These are phyloP conservation scores for Trichosanthes cucumerina DNA, from an alignment of 306 rosid genomes.

Conservation along the genomic window DNA sequence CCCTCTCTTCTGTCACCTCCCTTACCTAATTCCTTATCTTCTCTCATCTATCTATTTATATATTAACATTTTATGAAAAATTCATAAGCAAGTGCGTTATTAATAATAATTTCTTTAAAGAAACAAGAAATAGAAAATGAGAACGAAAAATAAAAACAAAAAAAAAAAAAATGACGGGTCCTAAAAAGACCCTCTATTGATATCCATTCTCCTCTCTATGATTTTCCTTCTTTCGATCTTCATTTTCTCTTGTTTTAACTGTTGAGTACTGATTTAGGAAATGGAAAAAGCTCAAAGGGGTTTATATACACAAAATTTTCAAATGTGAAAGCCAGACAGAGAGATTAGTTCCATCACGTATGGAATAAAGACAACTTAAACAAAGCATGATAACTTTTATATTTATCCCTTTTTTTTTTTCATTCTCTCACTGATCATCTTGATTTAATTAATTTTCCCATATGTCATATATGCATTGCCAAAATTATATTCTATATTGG, in stretches of 20 bases:
- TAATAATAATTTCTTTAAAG: too few species aligned
- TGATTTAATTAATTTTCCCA: too few species aligned
- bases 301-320: background rate
- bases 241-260: background rate
- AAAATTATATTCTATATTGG: too few species aligned
- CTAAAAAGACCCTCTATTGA: too few species aligned
- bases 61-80: too few species aligned
- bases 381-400: background rate
- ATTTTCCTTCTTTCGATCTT: background rate
- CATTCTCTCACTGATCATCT: background rate
- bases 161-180: too few species aligned
- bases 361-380: background rate
- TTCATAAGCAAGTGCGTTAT: too few species aligned
- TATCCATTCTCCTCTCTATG: background rate
- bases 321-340: background rate
- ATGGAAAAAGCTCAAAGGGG: background rate
- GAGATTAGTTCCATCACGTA: background rate
- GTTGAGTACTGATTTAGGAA: background rate
- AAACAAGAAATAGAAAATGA: too few species aligned
- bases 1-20: slow-evolving; percentile 21
- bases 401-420: background rate
- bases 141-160: too few species aligned
- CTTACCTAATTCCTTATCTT: too few species aligned
- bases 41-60: too few species aligned
- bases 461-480: too few species aligned